These are phyloP conservation scores for Beauveria bassiana DNA, from an alignment of 2,329 filamentous ascomycete genomes.

Conservation along the genomic window DNA sequence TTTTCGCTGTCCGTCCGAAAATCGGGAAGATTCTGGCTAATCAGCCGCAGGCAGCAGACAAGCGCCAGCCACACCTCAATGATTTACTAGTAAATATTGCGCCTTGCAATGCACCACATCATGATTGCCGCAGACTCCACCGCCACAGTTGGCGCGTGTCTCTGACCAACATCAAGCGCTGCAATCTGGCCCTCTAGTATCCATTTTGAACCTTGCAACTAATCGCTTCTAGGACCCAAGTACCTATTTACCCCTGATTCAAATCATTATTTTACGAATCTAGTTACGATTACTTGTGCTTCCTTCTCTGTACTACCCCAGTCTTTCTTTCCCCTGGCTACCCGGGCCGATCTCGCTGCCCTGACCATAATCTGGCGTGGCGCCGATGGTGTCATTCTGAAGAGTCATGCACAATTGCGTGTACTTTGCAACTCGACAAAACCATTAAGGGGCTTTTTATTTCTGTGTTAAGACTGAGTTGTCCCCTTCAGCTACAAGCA, in stretches of 20 bases:
- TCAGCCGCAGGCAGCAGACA: too few species aligned
- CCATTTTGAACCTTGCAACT: constrained; percentile 1
- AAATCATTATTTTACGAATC: background rate
- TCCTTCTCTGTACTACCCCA: background rate
- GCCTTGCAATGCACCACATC: too few species aligned
- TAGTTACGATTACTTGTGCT: background rate
- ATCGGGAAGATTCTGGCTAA: too few species aligned
- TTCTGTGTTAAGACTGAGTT: background rate
- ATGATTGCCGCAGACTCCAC: background rate
- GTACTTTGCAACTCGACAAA: background rate
- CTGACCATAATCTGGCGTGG: constrained; percentile 1
- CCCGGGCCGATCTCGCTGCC: background rate
- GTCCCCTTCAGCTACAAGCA: background rate
- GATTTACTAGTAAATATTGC: too few species aligned
- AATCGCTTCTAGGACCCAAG: background rate
- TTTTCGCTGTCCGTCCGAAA: too few species aligned
- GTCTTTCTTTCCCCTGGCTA: background rate
- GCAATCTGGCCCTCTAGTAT: background rate
- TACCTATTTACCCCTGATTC: background rate
- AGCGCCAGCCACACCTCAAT: too few species aligned
- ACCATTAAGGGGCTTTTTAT: too few species aligned
- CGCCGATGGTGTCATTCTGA: constrained; percentile 11
- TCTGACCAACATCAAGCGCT: background rate
- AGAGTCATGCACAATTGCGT: constrained; percentile 9
- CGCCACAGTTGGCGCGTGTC: background rate